These are phyloP conservation scores for Parasitella parasitica DNA, from an alignment of 371 early-diverging fungal species.

Conservation along the genomic window DNA sequence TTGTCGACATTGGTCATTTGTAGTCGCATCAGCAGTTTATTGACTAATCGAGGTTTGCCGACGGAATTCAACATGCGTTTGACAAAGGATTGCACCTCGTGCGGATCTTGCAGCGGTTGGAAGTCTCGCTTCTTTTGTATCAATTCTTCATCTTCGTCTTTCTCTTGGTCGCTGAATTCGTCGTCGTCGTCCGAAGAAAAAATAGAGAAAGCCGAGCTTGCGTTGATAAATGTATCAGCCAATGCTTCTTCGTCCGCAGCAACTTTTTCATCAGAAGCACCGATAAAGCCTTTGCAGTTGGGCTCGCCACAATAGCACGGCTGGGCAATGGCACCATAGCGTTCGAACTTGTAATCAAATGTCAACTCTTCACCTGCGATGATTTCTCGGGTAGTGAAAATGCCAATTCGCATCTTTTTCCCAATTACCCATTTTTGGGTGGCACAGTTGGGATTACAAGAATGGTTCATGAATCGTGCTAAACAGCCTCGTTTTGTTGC, in stretches of 20 bases:
- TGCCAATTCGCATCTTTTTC: constrained; percentile 75
- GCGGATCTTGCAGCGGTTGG: constrained; percentile 44
- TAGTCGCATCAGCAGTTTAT: constrained; percentile 35
- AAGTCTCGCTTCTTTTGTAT: constrained; percentile 13
- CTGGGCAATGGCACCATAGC: constrained; percentile 87
- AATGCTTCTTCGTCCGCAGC: neutral
- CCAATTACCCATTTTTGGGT: constrained; percentile 89
- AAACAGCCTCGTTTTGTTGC: constrained; percentile 90
- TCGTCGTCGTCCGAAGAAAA: neutral
- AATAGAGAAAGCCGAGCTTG: neutral
- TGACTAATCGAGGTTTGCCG: constrained; percentile 50
- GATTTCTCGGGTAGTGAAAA: constrained; percentile 73
- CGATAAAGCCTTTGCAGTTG: constrained; percentile 90
- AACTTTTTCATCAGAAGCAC: constrained; percentile 49
- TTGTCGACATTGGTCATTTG: constrained; percentile 25
- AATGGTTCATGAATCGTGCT: constrained; percentile 93
- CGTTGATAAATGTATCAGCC: neutral
- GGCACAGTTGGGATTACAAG: constrained; percentile 89
- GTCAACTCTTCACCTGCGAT: constrained; percentile 83
- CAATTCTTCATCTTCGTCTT: constrained; percentile 13
- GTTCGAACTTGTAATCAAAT: constrained; percentile 92
- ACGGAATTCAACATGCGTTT: constrained; percentile 62
- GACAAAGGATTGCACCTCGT: constrained; percentile 66
- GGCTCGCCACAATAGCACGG: constrained; percentile 90
- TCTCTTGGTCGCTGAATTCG: constrained; percentile 11